Conservation (phyloP, 2,329 filamentous ascomycete species). For the Exserohilum rostratum region DNA sequence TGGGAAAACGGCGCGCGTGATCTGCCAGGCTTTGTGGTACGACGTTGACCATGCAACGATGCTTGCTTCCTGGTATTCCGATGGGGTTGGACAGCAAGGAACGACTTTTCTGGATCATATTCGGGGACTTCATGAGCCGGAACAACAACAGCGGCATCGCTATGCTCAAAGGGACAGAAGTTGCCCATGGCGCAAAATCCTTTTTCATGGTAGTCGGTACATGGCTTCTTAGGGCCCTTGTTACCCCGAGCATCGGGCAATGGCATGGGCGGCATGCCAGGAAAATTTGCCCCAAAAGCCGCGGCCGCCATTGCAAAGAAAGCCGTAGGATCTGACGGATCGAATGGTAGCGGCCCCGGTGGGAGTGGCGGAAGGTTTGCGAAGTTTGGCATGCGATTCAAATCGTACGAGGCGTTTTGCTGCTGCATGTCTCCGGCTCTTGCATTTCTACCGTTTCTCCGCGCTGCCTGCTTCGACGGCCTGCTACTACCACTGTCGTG, state of each 20-base stretch:
- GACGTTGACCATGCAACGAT: conserved; percentile 27
- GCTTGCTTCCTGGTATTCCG: conserved; percentile 2
- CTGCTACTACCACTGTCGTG: conserved; percentile 49
- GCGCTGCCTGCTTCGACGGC: conserved; percentile 63
- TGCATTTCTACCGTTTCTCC: conserved; percentile 49
- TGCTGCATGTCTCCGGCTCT: conserved; percentile 14
- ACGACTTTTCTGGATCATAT: conserved; percentile 65
- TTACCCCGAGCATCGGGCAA: conserved; percentile 41
- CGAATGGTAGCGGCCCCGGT: conserved; percentile 59
- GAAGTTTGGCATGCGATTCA: conserved; percentile 22
- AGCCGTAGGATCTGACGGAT: conserved; percentile 66
- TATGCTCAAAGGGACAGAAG: conserved; percentile 73
- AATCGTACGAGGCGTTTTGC: conserved; percentile 13
- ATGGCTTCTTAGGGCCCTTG: conserved; percentile 55
- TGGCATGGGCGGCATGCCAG: conserved; percentile 47
- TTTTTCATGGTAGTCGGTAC: conserved; percentile 73
- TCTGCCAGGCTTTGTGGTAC: conserved; percentile 27
- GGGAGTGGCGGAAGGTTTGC: conserved; percentile 48
- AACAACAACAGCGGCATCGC: conserved; percentile 43
- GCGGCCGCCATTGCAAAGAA: conserved; percentile 69
- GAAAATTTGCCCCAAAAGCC: conserved; percentile 47
- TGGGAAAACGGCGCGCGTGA: conserved; percentile 65
- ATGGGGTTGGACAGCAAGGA: conserved; percentile 36
- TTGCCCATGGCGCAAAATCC: conserved; percentile 73
- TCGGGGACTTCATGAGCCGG: conserved; percentile 46